Percentiles rank a stretch among this genome's conserved stretches.
Conservation (phyloP, 495 filamentous ascomycete species). For the Pyrenula aspistea region DNA sequence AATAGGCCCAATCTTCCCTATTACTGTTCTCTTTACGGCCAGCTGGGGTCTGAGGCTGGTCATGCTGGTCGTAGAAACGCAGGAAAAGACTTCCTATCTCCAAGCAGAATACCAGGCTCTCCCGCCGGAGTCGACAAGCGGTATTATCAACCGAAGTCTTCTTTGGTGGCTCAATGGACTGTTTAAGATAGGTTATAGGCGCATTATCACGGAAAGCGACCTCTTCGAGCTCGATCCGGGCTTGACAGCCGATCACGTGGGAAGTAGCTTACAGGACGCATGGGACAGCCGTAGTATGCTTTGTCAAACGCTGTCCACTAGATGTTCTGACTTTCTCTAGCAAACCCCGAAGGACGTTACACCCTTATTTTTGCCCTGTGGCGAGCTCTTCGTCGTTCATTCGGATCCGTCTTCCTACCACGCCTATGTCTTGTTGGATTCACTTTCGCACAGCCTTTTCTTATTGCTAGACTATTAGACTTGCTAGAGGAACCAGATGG, state of each 20-base stretch:
- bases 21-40: slow-evolving; percentile 26
- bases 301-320: no score
- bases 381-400: slow-evolving; percentile 18
- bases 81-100: slow-evolving; percentile 35
- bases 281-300: no score
- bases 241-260: no score
- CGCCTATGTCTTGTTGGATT: slow-evolving; percentile 40
- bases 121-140: slow-evolving; percentile 39
- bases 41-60: slow-evolving; percentile 27
- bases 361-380: slow-evolving; percentile 24
- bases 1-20: slow-evolving; percentile 4
- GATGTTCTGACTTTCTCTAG: no score
- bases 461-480: slow-evolving; percentile 39
- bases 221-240: slow-evolving; percentile 29
- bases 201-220: slow-evolving; percentile 24
- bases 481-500: slow-evolving; percentile 32
- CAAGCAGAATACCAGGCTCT: slow-evolving; percentile 18
- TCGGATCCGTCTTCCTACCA: slow-evolving; percentile 31
- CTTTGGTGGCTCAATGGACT: slow-evolving; percentile 45
- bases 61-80: slow-evolving; percentile 34
- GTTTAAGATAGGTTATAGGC: slow-evolving; percentile 30
- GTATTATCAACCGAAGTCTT: slow-evolving; percentile 31
- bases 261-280: no score
- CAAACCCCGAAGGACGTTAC: no score
- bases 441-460: slow-evolving; percentile 47